Evolutionary conservation across 1,139 yeast genomes (phyloP).

Genomic region (Eremothecium cymbalariae): DNA sequence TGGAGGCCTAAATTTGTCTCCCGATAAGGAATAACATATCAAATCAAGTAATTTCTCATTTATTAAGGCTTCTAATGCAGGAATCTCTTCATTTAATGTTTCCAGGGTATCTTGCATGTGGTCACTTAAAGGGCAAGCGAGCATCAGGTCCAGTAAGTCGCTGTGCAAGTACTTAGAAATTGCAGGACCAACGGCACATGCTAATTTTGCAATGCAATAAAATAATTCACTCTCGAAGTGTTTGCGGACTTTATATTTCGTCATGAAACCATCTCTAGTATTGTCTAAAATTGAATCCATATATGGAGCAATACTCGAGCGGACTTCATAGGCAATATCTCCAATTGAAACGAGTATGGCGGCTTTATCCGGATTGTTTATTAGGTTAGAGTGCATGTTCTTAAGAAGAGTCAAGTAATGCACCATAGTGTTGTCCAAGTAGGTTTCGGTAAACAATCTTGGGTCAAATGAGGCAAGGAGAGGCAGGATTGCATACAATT

Average conservation of each 20-base stretch:
- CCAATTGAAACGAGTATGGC: constrained; percentile 81
- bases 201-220: constrained; percentile 79
- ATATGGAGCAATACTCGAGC: constrained; percentile 81
- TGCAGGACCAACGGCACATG: constrained; percentile 92
- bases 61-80: constrained; percentile 68
- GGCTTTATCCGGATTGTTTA: constrained; percentile 48
- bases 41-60: constrained; percentile 65
- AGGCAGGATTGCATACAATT: constrained; percentile 76
- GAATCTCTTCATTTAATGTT: constrained; percentile 62
- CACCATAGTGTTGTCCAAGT: constrained; percentile 70
- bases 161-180: constrained; percentile 79
- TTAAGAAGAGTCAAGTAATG: constrained; percentile 74
- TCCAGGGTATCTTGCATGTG: constrained; percentile 70
- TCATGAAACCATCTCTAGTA: constrained; percentile 70
- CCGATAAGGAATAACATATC: constrained; percentile 73
- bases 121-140: constrained; percentile 74
- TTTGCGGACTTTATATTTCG: constrained; percentile 58
- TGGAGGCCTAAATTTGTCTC: constrained; percentile 74
- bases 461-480: constrained; percentile 74
- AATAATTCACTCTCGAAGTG: constrained; percentile 84
- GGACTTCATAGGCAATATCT: constrained; percentile 72
- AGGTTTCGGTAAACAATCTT: constrained; percentile 67
- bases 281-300: constrained; percentile 79
- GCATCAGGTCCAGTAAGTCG: constrained; percentile 70
- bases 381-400: constrained; percentile 41